These are phyloP conservation scores for Raddia distichophylla DNA, from an alignment of 176 grass and related monocot species.

Conservation along the genomic window DNA sequence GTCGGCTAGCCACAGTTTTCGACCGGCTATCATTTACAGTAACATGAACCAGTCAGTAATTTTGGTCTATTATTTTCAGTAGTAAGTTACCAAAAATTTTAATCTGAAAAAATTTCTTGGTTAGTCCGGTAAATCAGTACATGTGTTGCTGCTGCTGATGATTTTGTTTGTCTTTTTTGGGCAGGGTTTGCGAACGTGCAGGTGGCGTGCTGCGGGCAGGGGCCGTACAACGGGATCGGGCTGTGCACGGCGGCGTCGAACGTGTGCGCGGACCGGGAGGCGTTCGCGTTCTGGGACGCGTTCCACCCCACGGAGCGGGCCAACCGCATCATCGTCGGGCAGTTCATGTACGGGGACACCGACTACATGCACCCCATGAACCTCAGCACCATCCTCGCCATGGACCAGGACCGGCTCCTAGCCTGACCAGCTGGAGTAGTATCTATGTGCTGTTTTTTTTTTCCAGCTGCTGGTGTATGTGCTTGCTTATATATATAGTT, in stretches of 20 bases:
- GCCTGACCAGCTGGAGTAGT: no score
- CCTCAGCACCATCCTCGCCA: slow-evolving; percentile 81
- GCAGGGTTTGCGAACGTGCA: slow-evolving; percentile 76
- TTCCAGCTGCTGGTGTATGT: not conserved
- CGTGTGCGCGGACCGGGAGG: slow-evolving; percentile 63
- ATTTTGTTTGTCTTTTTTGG: not conserved
- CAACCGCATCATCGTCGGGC: slow-evolving; percentile 70
- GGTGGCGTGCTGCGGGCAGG: slow-evolving; percentile 88
- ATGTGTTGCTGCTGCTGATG: not conserved
- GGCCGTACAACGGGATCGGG: slow-evolving; percentile 88
- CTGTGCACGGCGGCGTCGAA: slow-evolving; percentile 75
- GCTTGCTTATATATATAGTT: not conserved
- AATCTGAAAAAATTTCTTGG: no score
- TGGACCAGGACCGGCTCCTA: slow-evolving; percentile 42
- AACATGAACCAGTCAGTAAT: no score
- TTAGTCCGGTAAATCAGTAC: no score
- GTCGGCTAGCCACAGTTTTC: no score
- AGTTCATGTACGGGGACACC: slow-evolving; percentile 67
- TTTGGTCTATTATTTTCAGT: no score
- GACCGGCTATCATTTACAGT: no score
- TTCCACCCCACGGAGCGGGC: slow-evolving; percentile 89
- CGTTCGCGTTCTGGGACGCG: slow-evolving; percentile 79
- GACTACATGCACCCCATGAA: slow-evolving; percentile 94
- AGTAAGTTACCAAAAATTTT: no score
- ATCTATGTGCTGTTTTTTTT: no score